A percentile compares a stretch with the other conserved stretches of the same genome.
Conservation (phyloP, 208 protist genomes). For the Trypanosoma avium region DNA sequence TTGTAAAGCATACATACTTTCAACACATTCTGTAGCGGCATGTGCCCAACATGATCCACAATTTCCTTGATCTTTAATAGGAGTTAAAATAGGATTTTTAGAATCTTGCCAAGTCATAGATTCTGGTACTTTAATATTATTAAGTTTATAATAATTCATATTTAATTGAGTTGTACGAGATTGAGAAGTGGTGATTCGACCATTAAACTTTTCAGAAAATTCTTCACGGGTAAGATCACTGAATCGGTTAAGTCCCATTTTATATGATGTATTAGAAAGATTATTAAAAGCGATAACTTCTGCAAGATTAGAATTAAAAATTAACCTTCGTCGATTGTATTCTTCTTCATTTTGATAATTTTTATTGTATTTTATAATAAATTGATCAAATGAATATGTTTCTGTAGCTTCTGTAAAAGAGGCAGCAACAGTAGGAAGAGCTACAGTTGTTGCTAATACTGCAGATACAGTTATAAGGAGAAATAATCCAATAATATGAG, state of each 20-base stretch:
- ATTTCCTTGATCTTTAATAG: conserved; percentile 76
- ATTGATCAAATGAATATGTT: conserved; percentile 34
- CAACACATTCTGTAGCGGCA: conserved; percentile 64
- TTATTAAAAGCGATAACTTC: conserved; percentile 42
- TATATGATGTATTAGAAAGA: conserved; percentile 10
- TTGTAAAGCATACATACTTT: conserved; percentile 70
- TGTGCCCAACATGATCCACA: conserved; percentile 83
- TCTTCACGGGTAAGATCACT: conserved; percentile 54
- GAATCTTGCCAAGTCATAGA: conserved; percentile 29
- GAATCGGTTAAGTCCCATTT: conserved; percentile 43
- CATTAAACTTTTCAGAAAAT: conserved; percentile 25
- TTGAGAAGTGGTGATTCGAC: background rate
- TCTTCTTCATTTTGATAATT: too few species aligned
- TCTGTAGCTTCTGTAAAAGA: background rate
- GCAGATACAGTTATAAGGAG: too few species aligned
- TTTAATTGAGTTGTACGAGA: background rate
- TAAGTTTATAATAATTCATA: background rate
- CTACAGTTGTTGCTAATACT: too few species aligned
- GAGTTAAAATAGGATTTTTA: conserved; percentile 46
- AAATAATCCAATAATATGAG: too few species aligned
- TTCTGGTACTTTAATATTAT: background rate
- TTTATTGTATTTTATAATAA: too few species aligned
- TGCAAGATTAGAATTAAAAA: conserved; percentile 34
- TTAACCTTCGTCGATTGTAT: conserved; percentile 26
- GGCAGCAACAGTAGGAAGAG: too few species aligned